These are phyloP conservation scores for Cucumis variabilis DNA, from an alignment of 331 rosid species.

Conservation along the genomic window DNA sequence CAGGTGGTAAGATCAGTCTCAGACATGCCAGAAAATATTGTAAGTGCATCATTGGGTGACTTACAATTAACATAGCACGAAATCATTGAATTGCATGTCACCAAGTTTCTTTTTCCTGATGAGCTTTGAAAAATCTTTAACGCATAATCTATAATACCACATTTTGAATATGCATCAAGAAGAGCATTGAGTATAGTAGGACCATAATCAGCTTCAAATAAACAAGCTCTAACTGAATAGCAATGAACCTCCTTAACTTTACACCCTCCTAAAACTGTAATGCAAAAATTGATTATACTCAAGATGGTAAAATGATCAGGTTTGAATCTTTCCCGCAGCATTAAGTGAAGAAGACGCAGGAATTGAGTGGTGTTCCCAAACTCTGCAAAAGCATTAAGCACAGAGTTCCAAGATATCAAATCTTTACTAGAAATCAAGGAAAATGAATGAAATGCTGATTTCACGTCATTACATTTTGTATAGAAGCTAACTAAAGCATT, in stretches of 20 bases:
- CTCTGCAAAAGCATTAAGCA: slow-evolving; percentile 69
- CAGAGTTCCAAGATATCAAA: slow-evolving; percentile 92
- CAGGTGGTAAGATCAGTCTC: slow-evolving; percentile 84
- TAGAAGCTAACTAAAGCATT: slow-evolving; percentile 83
- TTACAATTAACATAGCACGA: slow-evolving; percentile 70
- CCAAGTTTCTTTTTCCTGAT: slow-evolving; percentile 58
- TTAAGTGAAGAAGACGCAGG: slow-evolving; percentile 53
- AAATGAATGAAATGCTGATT: slow-evolving; percentile 61
- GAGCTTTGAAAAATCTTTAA: slow-evolving; percentile 58
- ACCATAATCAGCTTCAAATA: slow-evolving; percentile 45
- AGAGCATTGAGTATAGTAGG: slow-evolving; percentile 73
- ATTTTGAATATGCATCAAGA: slow-evolving; percentile 90
- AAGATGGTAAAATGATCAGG: slow-evolving; percentile 73
- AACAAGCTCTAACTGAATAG: slow-evolving; percentile 65
- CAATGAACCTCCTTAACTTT: slow-evolving; percentile 81
- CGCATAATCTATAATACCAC: slow-evolving; percentile 72
- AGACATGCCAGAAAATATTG: slow-evolving; percentile 58
- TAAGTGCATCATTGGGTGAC: slow-evolving; percentile 61
- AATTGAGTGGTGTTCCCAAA: slow-evolving; percentile 50
- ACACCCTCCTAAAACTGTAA: slow-evolving; percentile 44
- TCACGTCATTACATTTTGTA: slow-evolving; percentile 58
- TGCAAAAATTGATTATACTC: slow-evolving; percentile 62
- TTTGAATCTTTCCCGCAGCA: slow-evolving; percentile 57
- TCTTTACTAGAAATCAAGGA: slow-evolving; percentile 63
- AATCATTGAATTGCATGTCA: slow-evolving; percentile 75